These are phyloP conservation scores for Podaxis sp. DNA, from an alignment of 768 basidiomycete species.

Conservation along the genomic window DNA sequence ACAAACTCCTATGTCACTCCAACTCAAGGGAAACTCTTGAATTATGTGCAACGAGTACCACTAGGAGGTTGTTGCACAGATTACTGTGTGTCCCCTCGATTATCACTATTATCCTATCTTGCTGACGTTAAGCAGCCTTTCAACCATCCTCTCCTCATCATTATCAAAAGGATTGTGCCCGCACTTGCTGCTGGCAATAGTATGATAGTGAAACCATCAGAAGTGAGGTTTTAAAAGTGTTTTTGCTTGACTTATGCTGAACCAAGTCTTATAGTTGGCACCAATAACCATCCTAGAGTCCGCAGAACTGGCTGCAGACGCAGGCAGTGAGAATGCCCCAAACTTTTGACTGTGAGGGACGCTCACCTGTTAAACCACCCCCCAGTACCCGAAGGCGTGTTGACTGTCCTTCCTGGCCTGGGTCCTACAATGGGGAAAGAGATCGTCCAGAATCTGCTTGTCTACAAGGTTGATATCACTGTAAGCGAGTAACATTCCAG, in stretches of 20 bases:
- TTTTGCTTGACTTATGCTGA: neutral
- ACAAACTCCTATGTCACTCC: slow-evolving; percentile 70
- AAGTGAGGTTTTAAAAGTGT: slow-evolving; percentile 38
- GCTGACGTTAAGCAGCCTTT: slow-evolving; percentile 55
- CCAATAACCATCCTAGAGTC: slow-evolving; percentile 82
- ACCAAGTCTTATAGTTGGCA: slow-evolving; percentile 49
- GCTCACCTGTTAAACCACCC: neutral
- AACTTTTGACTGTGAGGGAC: neutral
- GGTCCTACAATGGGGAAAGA: slow-evolving; percentile 64
- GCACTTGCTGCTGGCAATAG: slow-evolving; percentile 85
- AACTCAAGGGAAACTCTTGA: slow-evolving; percentile 76
- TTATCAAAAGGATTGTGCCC: slow-evolving; percentile 85
- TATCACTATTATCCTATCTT: neutral
- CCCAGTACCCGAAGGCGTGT: slow-evolving; percentile 76
- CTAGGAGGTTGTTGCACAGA: slow-evolving; percentile 86
- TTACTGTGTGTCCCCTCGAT: slow-evolving; percentile 52
- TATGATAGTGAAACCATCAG: slow-evolving; percentile 81
- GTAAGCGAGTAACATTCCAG: slow-evolving; percentile 38
- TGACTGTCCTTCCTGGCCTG: slow-evolving; percentile 73
- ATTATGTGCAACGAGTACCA: slow-evolving; percentile 77
- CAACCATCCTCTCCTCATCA: slow-evolving; percentile 88
- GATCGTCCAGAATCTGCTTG: slow-evolving; percentile 60
- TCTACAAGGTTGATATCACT: slow-evolving; percentile 84
- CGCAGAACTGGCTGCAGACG: slow-evolving; percentile 58
- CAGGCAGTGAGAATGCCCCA: slow-evolving; percentile 50